Evolutionary conservation across 305 asterid species (phyloP), one percentile per base, ranked within the genome.

Genomic region (Fraxinus velutina): DNA sequence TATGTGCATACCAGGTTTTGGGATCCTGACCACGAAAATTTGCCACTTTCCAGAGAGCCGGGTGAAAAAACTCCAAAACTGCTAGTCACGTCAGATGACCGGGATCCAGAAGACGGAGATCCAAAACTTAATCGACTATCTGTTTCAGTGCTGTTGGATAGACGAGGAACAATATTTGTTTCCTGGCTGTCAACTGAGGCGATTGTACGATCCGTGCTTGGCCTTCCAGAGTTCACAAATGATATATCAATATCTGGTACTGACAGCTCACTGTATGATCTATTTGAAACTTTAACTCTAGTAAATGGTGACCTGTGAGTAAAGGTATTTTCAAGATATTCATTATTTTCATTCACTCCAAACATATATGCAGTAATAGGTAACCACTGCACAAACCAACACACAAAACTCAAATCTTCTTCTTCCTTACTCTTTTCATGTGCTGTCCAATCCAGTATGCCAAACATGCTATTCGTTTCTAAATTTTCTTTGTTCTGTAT

Each of bases 251-350:
- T 78, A 64, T 78, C 81, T 36, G 34, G 37, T 37, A 0, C 57
- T 13, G 64, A 66, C 19, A 62, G 1, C 12, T 78, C 76, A 8
- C 81, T 44, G n/a, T 6, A 36, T 8, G 75, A 78, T 34, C 62
- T 36, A 52, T 78, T 78, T 60, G 75, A 21, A 36, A 29, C 75
- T 33, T 36, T 78, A 6, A 62, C 60, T 60, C 57, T 60, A 37
- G 81, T 78, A 33, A 78, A 78, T 62, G 76, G 81, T 78, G 81
- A 78, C 81, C 81, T 78, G 64, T 62, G 7, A 6, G 33, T 33
- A 32, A 5, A 34, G n/a, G 27, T 13, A 13, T 24, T 13, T 76
- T 8, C 55, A 10, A 76, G 70, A 24, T 76, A 30, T 17, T 76
- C 21, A 4, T 44, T 7, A 57, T 5, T 57, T 52, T 52, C 62